Conservation (phyloP, 805 yeast species). For the Nakazawaea peltata region DNA sequence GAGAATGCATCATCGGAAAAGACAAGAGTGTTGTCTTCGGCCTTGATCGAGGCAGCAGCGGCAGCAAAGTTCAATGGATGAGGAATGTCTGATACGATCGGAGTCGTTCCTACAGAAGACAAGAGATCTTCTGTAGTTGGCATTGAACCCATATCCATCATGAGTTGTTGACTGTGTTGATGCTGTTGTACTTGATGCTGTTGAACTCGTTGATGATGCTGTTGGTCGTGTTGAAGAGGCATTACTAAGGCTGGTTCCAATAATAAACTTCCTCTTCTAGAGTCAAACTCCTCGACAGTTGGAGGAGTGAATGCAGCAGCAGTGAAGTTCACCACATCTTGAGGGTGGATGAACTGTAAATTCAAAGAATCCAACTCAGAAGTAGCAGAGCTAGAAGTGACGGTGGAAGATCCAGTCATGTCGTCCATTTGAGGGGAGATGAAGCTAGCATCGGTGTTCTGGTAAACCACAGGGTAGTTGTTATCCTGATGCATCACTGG, state of each 20-base stretch:
- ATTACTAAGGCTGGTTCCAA: background rate
- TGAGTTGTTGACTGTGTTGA: constrained; percentile 6
- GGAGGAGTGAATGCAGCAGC: constrained; percentile 24
- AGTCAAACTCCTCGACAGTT: constrained; percentile 2
- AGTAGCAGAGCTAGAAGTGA: constrained; percentile 5
- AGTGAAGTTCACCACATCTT: constrained; percentile 15
- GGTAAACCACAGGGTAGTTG: background rate
- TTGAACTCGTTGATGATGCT: constrained; percentile 16
- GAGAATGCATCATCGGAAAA: background rate
- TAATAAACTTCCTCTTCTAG: constrained; percentile 5
- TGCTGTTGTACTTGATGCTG: constrained; percentile 1
- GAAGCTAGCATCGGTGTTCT: constrained; percentile 1
- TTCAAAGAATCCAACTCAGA: constrained; percentile 9
- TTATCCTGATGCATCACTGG: no score
- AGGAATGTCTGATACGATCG: constrained; percentile 2
- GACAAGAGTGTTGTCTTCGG: background rate
- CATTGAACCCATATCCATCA: background rate
- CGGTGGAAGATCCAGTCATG: background rate
- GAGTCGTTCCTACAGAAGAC: constrained; percentile 8
- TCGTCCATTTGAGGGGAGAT: constrained; percentile 7
- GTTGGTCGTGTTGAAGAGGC: constrained; percentile 12
- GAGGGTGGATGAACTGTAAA: constrained; percentile 10
- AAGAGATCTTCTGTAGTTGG: constrained; percentile 1
- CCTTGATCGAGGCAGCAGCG: background rate
- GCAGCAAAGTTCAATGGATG: constrained; percentile 1